Base-by-base conservation (phyloP, 2,329 filamentous ascomycete species). In the Diplodia scrobiculata region DNA sequence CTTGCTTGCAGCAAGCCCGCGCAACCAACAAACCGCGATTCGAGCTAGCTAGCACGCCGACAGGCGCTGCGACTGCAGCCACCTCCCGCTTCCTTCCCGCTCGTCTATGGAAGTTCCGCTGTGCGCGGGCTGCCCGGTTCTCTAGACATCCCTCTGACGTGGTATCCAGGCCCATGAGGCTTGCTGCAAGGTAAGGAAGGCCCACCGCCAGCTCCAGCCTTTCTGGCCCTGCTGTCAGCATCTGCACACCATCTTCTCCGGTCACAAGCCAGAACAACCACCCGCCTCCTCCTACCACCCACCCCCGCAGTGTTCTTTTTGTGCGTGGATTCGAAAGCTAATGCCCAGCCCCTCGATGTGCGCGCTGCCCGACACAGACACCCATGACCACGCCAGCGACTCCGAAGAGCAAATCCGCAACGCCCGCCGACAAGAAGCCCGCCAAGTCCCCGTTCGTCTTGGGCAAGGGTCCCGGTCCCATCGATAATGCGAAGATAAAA, bases 401-500 rank as follows among this genome's bases (percentile, higher is more conserved):
- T 66, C 70, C 72, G 25, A 69, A 67, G 71, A 75, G 71, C 48
- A 73, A 72, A 69, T 29, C 63, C 19, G 36, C 64, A 34, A 52
- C 64, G 48, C 47, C 64, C 29, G 11, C 54, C 47, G 50, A 64
- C 29, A 54, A 54, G 50, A 52, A 53, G 64, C 54, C 45, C n/a
- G 69, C 71, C 70, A 73, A 70, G 67, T 72, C 76, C 64, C 73
- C 74, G 66, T 71, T 71, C 67, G 75, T 77, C 68, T 76, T 78
- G 67, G 76, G 76, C 51, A 77, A 77, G 70, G 76, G 76, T 66
- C 77, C 77, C 69, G 76, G 75, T 69, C 77, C 77, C 69, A 73
- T 77, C 72, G 73, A 75, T 70, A 75, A 75, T 62, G 80, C 78
- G 71, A 82, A 83, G 71, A 80, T 96, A 55, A 86, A 86, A 68